Evolutionary conservation across 2,329 filamentous ascomycete species (phyloP).

Genomic region (Monilinia vaccinii-corymbosi): DNA sequence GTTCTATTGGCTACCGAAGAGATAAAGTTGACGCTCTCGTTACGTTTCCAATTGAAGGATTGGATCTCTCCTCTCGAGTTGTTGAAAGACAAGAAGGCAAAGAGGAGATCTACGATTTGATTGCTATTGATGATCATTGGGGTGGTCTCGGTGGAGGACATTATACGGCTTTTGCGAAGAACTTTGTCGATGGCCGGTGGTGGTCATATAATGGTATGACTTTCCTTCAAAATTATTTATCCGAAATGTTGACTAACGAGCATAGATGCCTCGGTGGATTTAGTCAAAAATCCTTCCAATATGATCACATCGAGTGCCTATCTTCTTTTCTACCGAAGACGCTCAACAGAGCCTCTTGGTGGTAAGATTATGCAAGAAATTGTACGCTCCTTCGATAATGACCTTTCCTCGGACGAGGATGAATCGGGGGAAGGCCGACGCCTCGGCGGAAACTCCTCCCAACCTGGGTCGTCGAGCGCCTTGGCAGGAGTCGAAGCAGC

Average conservation of each 20-base stretch:
- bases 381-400: slow-evolving; percentile 51
- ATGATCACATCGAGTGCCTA: slow-evolving; percentile 76
- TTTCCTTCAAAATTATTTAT: not conserved
- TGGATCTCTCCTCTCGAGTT: slow-evolving; percentile 75
- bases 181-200: slow-evolving; percentile 83
- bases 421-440: slow-evolving; percentile 74
- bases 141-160: slow-evolving; percentile 90
- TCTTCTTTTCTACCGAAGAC: slow-evolving; percentile 88
- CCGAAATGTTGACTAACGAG: slow-evolving; percentile 33
- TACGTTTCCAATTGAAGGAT: slow-evolving; percentile 80
- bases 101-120: slow-evolving; percentile 79
- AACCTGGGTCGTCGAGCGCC: slow-evolving; percentile 85
- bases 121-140: slow-evolving; percentile 93
- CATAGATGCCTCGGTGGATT: slow-evolving; percentile 65
- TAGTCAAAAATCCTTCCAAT: slow-evolving; percentile 47
- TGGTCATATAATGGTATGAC: slow-evolving; percentile 90
- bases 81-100: slow-evolving; percentile 74
- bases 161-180: slow-evolving; percentile 91
- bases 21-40: slow-evolving; percentile 90
- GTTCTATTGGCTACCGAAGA: slow-evolving; percentile 67
- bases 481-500: slow-evolving; percentile 68
- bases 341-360: slow-evolving; percentile 67
- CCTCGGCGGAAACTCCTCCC: slow-evolving; percentile 77
- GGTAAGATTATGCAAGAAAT: slow-evolving; percentile 67
- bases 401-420: slow-evolving; percentile 36